A percentile compares a stretch with the other conserved stretches of the same genome.
Conservation (phyloP, 108 stramenopile genomes). For the Nannochloropsis gaditana region DNA sequence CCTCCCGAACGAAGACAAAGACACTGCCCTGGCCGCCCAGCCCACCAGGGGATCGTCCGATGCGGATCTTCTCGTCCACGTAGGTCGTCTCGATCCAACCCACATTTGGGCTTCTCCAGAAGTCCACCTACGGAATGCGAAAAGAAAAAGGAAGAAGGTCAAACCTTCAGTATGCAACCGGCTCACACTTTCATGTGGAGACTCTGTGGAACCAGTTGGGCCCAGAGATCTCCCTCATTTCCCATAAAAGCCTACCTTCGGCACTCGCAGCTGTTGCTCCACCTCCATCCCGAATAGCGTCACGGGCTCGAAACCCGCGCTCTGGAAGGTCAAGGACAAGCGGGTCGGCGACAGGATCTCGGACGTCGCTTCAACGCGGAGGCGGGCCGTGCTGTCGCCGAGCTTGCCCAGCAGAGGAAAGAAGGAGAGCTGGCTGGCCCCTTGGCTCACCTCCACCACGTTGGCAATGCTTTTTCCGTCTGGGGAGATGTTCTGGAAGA, state of each 20-base stretch:
- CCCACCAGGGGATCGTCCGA: background rate
- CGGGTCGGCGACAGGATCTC: background rate
- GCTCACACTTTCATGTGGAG: too few relatives aligned
- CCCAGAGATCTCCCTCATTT: background rate
- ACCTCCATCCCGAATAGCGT: background rate
- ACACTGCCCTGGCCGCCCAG: background rate
- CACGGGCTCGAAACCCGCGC: background rate
- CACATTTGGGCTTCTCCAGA: background rate
- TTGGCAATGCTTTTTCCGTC: slow-evolving; percentile 12
- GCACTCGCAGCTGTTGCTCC: background rate
- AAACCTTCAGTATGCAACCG: too few relatives aligned
- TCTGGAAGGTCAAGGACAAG: background rate
- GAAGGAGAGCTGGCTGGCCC: slow-evolving; percentile 12
- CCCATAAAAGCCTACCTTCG: background rate
- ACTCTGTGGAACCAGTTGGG: too few relatives aligned
- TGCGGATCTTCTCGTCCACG: background rate
- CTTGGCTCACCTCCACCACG: slow-evolving; percentile 17
- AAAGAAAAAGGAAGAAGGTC: too few relatives aligned
- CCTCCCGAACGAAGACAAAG: background rate
- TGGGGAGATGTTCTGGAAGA: background rate
- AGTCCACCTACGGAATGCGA: background rate
- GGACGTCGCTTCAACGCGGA: background rate
- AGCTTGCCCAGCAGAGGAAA: background rate
- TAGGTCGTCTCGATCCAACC: background rate
- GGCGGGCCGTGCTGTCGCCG: slow-evolving; percentile 1